Conservation (phyloP, 2,329 filamentous ascomycete genomes). For the Teratosphaeria epicoccoides region DNA sequence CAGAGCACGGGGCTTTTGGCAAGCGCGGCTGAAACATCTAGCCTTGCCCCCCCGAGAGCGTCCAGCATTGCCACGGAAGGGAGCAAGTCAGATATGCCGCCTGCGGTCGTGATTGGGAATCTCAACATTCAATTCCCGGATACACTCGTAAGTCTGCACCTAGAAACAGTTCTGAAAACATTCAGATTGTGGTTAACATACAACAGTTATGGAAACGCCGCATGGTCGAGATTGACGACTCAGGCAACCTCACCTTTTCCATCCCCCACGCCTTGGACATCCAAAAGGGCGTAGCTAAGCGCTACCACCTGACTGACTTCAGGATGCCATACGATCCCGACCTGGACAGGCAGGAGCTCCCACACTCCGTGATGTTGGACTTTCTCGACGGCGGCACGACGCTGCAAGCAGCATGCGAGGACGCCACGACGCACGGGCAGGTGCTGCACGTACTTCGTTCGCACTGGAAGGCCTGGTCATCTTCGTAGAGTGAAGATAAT, state of each 20-base stretch:
- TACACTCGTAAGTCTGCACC: constrained; percentile 48
- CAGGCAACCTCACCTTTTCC: constrained; percentile 73
- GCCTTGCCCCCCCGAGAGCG: background rate
- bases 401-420: constrained; percentile 53
- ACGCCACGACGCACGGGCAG: constrained; percentile 42
- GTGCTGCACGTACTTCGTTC: constrained; percentile 26
- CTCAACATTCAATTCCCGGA: constrained; percentile 97
- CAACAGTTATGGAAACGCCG: constrained; percentile 78
- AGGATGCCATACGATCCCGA: constrained; percentile 70
- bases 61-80: constrained; percentile 2
- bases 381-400: constrained; percentile 44
- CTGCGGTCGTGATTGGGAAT: constrained; percentile 66
- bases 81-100: constrained; percentile 29
- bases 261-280: constrained; percentile 47
- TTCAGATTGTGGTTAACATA: no score
- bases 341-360: constrained; percentile 82
- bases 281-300: constrained; percentile 28
- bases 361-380: constrained; percentile 65
- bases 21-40: background rate
- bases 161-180: background rate
- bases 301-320: constrained; percentile 81
- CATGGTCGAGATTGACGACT: constrained; percentile 72
- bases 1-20: background rate
- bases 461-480: background rate
- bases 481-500: background rate